Base-by-base conservation (phyloP, 371 early-diverging fungal genomes). In the Mortierella sp. region DNA sequence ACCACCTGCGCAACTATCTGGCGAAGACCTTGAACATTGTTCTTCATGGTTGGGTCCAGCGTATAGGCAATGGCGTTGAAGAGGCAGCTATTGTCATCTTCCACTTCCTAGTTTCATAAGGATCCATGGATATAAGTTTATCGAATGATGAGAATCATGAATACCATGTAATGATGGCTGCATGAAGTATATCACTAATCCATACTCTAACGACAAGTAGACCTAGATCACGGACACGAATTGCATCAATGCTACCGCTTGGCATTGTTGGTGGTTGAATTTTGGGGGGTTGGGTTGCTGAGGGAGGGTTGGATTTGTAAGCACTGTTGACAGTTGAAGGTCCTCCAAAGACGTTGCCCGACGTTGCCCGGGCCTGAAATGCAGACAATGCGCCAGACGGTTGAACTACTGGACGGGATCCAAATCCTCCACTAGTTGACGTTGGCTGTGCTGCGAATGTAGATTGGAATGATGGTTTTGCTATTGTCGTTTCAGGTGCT, bases 11-110 rank as follows among this genome's bases (percentile, higher is more conserved):
- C 76, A 5, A 82, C 65, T 38, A 82, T 72, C 40, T 69, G 70
- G 9, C 82, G 82, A 24, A 82, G 76, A 6, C 60, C 82, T 16
- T 65, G 65, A 21, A 82, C 40, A 36, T 82, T 70, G 11, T 47
- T 60, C 58, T 82, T 76, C 70, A 69, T 76, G 16, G 67, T 13
- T 28, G 76, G 82, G 41, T 82, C 82, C 9, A 82, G 32, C 0
- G 70, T 82, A 45, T 76, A 82, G 2, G 82, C 76, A 45, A 82
- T 70, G 4, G 76, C 73, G 48, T 82, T 82, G 61, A 82, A 82
- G 4, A 82, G 58, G 47, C 82, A 82, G 45, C 82, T 82, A 45
- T 82, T 82, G 68, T 82, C 76, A 60, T 82, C 82, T 16, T 50
- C 73, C 2, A 82, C 76, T 60, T 82, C 76, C 81, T 80, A 32